Percentiles rank a stretch among this genome's conserved stretches.
These are phyloP conservation scores for Zoysia pacifica DNA, from an alignment of 176 grass and related monocot genomes.

Conservation along the genomic window DNA sequence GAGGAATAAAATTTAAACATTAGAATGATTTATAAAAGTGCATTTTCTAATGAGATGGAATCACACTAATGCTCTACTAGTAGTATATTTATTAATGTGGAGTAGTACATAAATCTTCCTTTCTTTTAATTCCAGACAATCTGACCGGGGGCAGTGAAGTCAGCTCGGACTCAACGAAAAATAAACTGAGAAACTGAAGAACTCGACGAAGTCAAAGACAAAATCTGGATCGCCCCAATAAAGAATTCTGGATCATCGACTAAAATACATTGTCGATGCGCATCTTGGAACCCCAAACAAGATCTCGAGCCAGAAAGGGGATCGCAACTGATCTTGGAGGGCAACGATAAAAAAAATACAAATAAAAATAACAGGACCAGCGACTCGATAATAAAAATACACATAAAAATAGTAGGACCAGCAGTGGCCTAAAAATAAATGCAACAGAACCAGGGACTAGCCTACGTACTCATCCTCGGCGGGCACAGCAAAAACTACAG, in stretches of 20 bases:
- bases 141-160: neutral
- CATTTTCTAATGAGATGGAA: no score
- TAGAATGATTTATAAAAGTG: no score
- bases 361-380: slow-evolving; percentile 7
- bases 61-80: no score
- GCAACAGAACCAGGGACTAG: slow-evolving; percentile 5
- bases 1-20: no score
- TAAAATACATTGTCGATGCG: neutral
- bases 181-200: neutral
- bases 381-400: neutral
- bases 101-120: no score
- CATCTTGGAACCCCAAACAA: slow-evolving; percentile 16
- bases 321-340: neutral
- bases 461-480: slow-evolving; percentile 29
- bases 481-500: no score
- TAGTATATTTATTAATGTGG: no score
- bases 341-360: neutral
- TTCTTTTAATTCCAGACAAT: neutral
- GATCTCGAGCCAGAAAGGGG: neutral
- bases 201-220: slow-evolving; percentile 6
- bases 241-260: neutral
- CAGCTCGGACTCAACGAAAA: neutral
- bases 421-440: neutral
- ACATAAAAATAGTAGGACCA: no score
- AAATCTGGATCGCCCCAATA: slow-evolving; percentile 25